Conservation (phyloP, 495 filamentous ascomycete genomes). For the Cudoniella acicularis region DNA sequence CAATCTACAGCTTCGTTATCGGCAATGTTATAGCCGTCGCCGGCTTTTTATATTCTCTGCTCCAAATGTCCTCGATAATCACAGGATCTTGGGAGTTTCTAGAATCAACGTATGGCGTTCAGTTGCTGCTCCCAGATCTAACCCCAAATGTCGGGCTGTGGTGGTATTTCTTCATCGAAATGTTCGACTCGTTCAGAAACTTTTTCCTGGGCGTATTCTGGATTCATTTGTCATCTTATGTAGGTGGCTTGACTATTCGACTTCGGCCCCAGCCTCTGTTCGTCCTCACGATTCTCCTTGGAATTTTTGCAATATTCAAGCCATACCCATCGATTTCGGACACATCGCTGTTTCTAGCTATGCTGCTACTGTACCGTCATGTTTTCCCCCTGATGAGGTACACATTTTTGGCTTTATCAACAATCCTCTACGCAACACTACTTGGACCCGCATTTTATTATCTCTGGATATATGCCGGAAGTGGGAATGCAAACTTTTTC, state of each 20-base stretch:
- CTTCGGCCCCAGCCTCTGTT: slow-evolving; percentile 82
- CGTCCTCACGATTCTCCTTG: slow-evolving; percentile 73
- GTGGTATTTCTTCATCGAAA: slow-evolving; percentile 99
- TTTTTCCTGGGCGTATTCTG: slow-evolving; percentile 98
- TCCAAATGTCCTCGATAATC: slow-evolving; percentile 68
- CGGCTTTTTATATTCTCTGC: slow-evolving; percentile 48
- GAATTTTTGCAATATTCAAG: slow-evolving; percentile 89
- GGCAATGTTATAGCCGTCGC: slow-evolving; percentile 46
- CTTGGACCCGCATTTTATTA: slow-evolving; percentile 95
- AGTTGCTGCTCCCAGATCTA: slow-evolving; percentile 85
- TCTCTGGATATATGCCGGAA: slow-evolving; percentile 97
- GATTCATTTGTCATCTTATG: slow-evolving; percentile 87
- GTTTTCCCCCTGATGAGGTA: slow-evolving; percentile 95
- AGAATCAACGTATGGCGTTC: slow-evolving; percentile 84
- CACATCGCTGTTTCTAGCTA: slow-evolving; percentile 74
- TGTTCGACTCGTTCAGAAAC: slow-evolving; percentile 95
- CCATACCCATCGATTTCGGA: slow-evolving; percentile 93
- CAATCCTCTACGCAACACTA: slow-evolving; percentile 79
- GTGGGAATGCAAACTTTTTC: slow-evolving; percentile 98
- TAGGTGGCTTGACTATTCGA: slow-evolving; percentile 76
- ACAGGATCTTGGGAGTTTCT: slow-evolving; percentile 80
- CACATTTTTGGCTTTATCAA: slow-evolving; percentile 77
- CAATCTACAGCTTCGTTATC: slow-evolving; percentile 41
- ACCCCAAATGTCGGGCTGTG: slow-evolving; percentile 94
- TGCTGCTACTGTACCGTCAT: slow-evolving; percentile 86